A percentile compares a stretch with the other conserved stretches of the same genome.
These are phyloP conservation scores for Solanum aculeatissimum DNA, from an alignment of 305 asterid species.

Conservation along the genomic window DNA sequence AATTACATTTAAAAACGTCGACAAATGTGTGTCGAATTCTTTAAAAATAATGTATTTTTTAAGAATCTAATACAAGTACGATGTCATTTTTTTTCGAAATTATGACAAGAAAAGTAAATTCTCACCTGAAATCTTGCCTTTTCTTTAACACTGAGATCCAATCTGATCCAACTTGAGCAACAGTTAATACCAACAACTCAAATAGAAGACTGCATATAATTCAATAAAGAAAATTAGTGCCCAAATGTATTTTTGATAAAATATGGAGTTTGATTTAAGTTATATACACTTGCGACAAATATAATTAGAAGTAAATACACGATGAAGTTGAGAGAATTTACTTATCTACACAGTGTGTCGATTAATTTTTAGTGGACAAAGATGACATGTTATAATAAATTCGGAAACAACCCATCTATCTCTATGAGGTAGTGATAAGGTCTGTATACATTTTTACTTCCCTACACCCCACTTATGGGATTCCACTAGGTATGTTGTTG, in stretches of 20 bases:
- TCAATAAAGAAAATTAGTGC: neutral
- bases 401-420: too few species aligned
- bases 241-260: neutral
- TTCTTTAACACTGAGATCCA: slow-evolving; percentile 64
- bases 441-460: too few species aligned
- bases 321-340: neutral
- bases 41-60: neutral
- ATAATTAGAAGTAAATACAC: neutral
- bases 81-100: neutral
- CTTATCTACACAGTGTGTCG: neutral
- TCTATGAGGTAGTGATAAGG: too few species aligned
- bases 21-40: neutral
- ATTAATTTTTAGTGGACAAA: neutral
- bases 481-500: too few species aligned
- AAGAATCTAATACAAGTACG: neutral
- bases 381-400: neutral
- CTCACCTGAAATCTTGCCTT: slow-evolving; percentile 43
- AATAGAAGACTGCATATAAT: slow-evolving; percentile 39
- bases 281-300: too few species aligned
- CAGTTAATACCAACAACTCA: slow-evolving; percentile 58
- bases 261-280: neutral
- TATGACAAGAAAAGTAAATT: neutral
- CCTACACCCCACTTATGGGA: too few species aligned
- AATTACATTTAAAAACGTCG: neutral
- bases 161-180: slow-evolving; percentile 83